These are phyloP conservation scores for Picochlorum sp. DNA, from an alignment of 139 green algal genomes.

Conservation along the genomic window DNA sequence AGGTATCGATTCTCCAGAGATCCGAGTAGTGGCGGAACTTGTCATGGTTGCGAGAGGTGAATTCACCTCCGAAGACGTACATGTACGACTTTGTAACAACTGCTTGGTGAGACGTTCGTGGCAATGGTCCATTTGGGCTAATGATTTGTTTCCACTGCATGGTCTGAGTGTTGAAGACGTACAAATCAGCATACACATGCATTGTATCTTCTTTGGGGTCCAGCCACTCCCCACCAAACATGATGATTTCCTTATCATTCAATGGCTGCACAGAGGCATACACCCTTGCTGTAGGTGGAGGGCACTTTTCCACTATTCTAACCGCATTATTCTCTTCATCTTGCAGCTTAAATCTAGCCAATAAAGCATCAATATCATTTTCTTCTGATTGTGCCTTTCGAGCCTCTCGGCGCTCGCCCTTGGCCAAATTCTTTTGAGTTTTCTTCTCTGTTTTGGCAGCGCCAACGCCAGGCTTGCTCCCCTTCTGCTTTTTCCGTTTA, in stretches of 20 bases:
- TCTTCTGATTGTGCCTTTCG: conserved; percentile 18
- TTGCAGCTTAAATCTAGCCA: conserved; percentile 61
- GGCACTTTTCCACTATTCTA: conserved; percentile 45
- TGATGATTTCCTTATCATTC: conserved; percentile 56
- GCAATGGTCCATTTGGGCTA: conserved; percentile 64
- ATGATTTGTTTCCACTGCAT: conserved; percentile 55
- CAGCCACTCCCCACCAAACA: conserved; percentile 88
- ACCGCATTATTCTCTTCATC: conserved; percentile 44
- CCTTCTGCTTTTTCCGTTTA: conserved; percentile 83
- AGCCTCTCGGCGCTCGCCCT: conserved; percentile 17
- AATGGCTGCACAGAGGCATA: conserved; percentile 47
- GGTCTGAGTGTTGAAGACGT: conserved; percentile 68
- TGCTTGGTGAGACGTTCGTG: conserved; percentile 79
- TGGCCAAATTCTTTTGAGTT: conserved; percentile 71
- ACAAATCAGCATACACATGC: conserved; percentile 81
- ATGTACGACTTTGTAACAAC: conserved; percentile 65
- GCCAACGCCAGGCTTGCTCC: conserved; percentile 55
- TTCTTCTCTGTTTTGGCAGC: conserved; percentile 74
- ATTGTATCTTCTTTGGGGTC: conserved; percentile 69
- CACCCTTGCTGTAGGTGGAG: conserved; percentile 68
- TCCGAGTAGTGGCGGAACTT: conserved; percentile 91
- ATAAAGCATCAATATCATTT: conserved; percentile 37
- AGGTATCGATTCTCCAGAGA: conserved; percentile 88
- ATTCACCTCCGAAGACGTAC: conserved; percentile 94
- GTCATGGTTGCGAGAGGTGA: conserved; percentile 82